Conservation (phyloP, 805 yeast genomes). For the Starmerella khaoyaiensis region DNA sequence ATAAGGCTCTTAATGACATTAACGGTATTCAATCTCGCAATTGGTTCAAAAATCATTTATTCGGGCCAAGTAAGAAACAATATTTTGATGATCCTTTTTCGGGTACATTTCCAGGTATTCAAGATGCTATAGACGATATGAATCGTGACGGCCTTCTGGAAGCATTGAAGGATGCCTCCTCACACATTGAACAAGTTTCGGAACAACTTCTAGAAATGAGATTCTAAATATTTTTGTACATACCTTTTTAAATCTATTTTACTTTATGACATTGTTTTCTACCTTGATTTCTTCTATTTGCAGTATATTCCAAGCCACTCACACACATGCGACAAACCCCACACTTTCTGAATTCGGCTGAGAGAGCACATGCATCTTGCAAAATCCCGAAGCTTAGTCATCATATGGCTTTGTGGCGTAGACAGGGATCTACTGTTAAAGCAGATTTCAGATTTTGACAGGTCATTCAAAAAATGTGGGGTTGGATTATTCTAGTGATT, state of each 20-base stretch:
- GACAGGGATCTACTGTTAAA: no score
- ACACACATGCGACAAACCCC: no score
- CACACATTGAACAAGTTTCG: slow-evolving; percentile 17
- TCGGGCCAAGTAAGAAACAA: slow-evolving; percentile 53
- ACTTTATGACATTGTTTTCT: no score
- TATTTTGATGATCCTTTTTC: slow-evolving; percentile 39
- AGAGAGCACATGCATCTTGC: no score
- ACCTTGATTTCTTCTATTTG: no score
- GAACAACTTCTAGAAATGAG: not conserved
- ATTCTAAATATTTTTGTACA: not conserved
- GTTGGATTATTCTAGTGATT: slow-evolving; percentile 7
- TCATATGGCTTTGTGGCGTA: no score
- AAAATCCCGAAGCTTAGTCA: no score
- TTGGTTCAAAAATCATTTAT: slow-evolving; percentile 54
- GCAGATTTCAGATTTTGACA: no score
- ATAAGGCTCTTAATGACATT: slow-evolving; percentile 38
- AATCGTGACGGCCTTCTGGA: slow-evolving; percentile 44
- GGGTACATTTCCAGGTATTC: slow-evolving; percentile 62
- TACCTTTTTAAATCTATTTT: no score
- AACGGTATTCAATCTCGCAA: slow-evolving; percentile 37
- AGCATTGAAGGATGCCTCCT: slow-evolving; percentile 12
- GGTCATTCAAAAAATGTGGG: not conserved
- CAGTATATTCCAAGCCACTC: no score
- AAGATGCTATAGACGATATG: slow-evolving; percentile 46
- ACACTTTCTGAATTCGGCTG: no score